phyloP scores from a whole-genome alignment of 2,329 filamentous ascomycete species.

The Chaetothyriales sp. region DNA sequence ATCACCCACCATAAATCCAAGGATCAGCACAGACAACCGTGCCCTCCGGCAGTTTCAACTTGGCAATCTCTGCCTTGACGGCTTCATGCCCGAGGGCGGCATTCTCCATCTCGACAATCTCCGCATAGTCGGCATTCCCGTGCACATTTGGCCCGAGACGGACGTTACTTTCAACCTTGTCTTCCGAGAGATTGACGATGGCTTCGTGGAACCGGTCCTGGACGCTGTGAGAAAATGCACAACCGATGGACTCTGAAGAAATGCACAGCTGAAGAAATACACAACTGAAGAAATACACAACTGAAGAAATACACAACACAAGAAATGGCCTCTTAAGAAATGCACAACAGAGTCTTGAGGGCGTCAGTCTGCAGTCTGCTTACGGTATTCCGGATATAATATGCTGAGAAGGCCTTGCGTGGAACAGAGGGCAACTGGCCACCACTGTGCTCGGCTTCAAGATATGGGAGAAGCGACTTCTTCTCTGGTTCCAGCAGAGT shows the following conservation, averaged over 20 bases:
- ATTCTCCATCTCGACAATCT: conserved; percentile 44
- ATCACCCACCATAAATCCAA: conserved; percentile 50
- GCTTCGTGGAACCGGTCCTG: conserved; percentile 43
- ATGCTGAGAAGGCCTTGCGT: conserved; percentile 38
- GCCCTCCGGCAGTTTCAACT: conserved; percentile 43
- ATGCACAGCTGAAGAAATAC: too few species aligned
- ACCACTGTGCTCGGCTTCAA: conserved; percentile 45
- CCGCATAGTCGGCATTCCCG: conserved; percentile 43
- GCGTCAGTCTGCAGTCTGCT: too few species aligned
- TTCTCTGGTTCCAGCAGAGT: conserved; percentile 52
- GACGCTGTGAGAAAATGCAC: conserved; percentile 11
- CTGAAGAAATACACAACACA: too few species aligned
- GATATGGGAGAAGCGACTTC: conserved; percentile 41
- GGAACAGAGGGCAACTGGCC: conserved; percentile 33
- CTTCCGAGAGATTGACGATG: conserved; percentile 35
- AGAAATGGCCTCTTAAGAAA: too few species aligned
- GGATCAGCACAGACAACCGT: conserved; percentile 43
- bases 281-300: too few species aligned
- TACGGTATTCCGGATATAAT: conserved; percentile 38
- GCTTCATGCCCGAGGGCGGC: conserved; percentile 39
- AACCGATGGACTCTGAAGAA: conserved; percentile 27
- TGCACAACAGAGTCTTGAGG: too few species aligned
- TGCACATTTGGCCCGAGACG: conserved; percentile 37
- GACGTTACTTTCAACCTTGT: conserved; percentile 35
- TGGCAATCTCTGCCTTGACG: conserved; percentile 44